Base-by-base conservation (phyloP, 495 filamentous ascomycete species). In the Penicillium paradoxum region DNA sequence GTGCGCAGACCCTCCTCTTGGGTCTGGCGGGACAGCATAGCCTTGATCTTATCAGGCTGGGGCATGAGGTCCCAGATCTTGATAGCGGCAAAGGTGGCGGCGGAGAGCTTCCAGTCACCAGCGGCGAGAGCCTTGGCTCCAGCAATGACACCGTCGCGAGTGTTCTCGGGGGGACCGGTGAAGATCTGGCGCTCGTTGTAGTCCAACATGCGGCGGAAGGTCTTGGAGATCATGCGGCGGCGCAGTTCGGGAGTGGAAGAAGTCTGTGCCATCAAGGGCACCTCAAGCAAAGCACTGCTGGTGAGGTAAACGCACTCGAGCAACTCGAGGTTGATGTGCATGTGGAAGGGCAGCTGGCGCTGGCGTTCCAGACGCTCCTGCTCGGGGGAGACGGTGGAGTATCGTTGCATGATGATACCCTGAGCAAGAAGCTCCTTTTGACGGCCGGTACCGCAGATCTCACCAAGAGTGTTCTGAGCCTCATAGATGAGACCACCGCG, bases 171-270 rank as follows among this genome's bases (percentile, higher is more conserved):
- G 21, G 93, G 93, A 13, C 93, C 93, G 24, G 91, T 97, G 81
- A 98, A 98, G 59, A 98, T 96, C 67, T 97, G 95, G 53, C 93
- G 84, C 82, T 98, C 93, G 70, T 97, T 95, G 77, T 97, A 99
- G 70, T 99, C 95, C 45, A 99, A 79, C 87, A 97, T 96, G 54
- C 93, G 89, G 55, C 93, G 89, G 80, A 96, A 99, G 5, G 95
- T 97, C 83, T 99, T 99, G 78, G 90, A 96, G 73, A 99, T 99
- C 68, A 97, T 83, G 53, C 92, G 85, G 77, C 96, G 96, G 81
- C 91, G 93, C 71, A 97, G 84, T 69, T 97, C 95, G 6, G 93
- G 93, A 19, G 91, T 89, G 8, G 91, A 96, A 39, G 95, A 95
- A 42, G 90, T 92, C 68, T 97, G 95, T 24, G 93, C 93, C 52